A percentile compares a stretch with the other conserved stretches of the same genome.
These are phyloP conservation scores for Solanum sitiens DNA, from an alignment of 257 asterid genomes.

Conservation along the genomic window DNA sequence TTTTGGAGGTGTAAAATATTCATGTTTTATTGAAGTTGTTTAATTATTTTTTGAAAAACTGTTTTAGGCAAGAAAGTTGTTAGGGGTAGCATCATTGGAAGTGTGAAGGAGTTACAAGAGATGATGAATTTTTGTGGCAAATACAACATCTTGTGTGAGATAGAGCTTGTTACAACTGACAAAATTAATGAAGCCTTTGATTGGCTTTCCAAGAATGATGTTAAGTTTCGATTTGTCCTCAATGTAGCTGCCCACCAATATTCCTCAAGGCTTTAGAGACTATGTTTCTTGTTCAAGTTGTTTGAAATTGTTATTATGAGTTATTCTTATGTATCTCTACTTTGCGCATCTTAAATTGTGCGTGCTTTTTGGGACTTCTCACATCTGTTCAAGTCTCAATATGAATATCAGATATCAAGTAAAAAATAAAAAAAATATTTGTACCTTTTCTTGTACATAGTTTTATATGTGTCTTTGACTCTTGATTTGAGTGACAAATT, in stretches of 20 bases:
- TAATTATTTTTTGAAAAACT: not conserved
- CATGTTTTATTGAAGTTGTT: not conserved
- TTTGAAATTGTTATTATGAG: not conserved
- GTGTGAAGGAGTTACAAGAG: conserved; percentile 56
- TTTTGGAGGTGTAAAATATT: too few relatives aligned
- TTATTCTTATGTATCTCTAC: too few relatives aligned
- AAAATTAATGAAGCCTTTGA: conserved; percentile 39
- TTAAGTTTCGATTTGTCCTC: conserved; percentile 75
- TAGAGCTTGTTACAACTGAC: conserved; percentile 43
- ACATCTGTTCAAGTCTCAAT: not conserved
- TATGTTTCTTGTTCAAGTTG: not conserved
- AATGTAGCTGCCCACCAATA: conserved; percentile 31
- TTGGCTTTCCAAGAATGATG: conserved; percentile 58
- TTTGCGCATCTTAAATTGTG: not conserved
- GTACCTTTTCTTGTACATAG: too few relatives aligned
- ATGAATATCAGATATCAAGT: not conserved
- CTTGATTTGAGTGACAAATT: too few relatives aligned
- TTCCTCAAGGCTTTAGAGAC: conserved; percentile 6
- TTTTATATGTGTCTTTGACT: too few relatives aligned
- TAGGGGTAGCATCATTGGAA: conserved; percentile 80
- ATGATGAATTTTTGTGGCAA: conserved; percentile 67
- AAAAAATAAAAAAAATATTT: too few relatives aligned
- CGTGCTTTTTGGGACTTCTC: not conserved
- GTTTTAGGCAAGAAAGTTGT: conserved; percentile 50
- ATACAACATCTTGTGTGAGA: conserved; percentile 49